Evolutionary conservation across 2,329 filamentous ascomycete genomes (phyloP), one percentile per base, ranked within the genome.

Genomic region (Cryphonectria japonica): DNA sequence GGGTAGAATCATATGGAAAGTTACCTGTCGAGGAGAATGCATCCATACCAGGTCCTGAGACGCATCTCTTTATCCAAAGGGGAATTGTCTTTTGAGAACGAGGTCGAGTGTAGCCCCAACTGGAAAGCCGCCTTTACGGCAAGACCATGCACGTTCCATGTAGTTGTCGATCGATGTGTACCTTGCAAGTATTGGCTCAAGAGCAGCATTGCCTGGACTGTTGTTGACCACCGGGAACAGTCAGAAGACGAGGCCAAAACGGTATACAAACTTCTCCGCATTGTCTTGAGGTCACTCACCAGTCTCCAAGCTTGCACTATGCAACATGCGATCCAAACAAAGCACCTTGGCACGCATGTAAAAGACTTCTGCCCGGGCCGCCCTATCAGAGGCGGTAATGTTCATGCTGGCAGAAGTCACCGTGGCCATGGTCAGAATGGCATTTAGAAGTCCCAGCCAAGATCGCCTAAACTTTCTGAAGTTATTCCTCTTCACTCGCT

Each of bases 71-170:
- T 78, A 57, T 87, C 82, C 0, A 85, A 66, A 0, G 80, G 78
- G 0, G 81, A 74, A 59, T 84, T 83, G 0, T 76, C 72, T 8
- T 74, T 75, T 0, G 79, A 77, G 0, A 81, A 79, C 29, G 82
- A 76, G 3, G 76, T 76, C 0, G 83, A 86, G 71, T 88, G 86
- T 0, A 88, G 76, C 0, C 87, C 86, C 1, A 89, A 77, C 41
- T 86, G 83, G 37, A 86, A 78, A 0, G 86, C 86, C 0, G 83
- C 83, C 71, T 83, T 85, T 2, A 88, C 82, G 0, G 85, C 83
- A 0, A 88, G 78, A 0, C 87, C 86, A 72, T 88, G 87, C 0
- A 85, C 80, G 0, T 81, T 85, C 86, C 86, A 89, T 1, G 86
- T 83, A 68, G 87, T 82, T 2, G 86, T 79, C 0, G 86, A 87